Evolutionary conservation across 192 early-diverging fungal species (phyloP).

Genomic region (Entrophospora sp.): DNA sequence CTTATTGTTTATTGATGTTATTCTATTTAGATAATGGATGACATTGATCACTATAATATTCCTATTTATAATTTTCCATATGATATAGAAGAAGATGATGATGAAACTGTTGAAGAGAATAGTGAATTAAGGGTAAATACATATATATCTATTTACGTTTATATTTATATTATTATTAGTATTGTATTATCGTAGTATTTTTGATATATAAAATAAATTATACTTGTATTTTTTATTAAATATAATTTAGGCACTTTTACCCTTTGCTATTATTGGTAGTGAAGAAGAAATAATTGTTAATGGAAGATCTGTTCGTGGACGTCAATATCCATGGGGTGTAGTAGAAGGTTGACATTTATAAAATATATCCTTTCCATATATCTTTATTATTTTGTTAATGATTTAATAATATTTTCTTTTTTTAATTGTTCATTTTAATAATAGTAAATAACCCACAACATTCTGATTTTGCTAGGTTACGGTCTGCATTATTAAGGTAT

Average conservation of each 20-base stretch:
- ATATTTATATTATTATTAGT: too few species aligned
- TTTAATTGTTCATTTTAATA: too few species aligned
- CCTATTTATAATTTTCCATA: slow-evolving; percentile 98
- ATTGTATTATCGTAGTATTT: too few species aligned
- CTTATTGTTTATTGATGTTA: neutral
- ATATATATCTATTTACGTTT: too few species aligned
- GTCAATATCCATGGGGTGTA: slow-evolving; percentile 92
- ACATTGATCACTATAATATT: slow-evolving; percentile 91
- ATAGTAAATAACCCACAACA: slow-evolving; percentile 90
- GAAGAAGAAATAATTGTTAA: slow-evolving; percentile 81
- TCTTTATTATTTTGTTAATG: neutral
- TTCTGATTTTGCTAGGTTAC: slow-evolving; percentile 92
- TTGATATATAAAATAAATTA: neutral
- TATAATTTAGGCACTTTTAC: slow-evolving; percentile 53
- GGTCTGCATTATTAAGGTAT: slow-evolving; percentile 79
- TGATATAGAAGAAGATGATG: slow-evolving; percentile 94
- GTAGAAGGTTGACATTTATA: slow-evolving; percentile 48
- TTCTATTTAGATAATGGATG: slow-evolving; percentile 81
- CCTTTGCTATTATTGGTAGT: slow-evolving; percentile 93
- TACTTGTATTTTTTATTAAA: neutral
- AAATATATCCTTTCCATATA: neutral
- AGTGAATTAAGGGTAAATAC: slow-evolving; percentile 77
- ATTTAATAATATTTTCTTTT: neutral
- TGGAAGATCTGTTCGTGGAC: slow-evolving; percentile 84
- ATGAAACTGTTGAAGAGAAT: slow-evolving; percentile 98